Evolutionary conservation across 1,139 yeast species (phyloP).

Genomic region (Candida dubliniensis): DNA sequence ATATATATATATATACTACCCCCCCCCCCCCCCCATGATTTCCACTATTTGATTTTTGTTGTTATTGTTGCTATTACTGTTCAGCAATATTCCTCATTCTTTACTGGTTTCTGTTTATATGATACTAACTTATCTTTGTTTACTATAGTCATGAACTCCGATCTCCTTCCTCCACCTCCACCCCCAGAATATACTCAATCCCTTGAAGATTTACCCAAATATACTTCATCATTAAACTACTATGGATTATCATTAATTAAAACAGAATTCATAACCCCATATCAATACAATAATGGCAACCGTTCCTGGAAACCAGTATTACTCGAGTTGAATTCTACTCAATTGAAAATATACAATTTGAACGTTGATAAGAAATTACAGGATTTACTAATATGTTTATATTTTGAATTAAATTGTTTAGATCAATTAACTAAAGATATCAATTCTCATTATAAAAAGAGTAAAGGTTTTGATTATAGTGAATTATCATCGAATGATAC

Average conservation of each 20-base stretch:
- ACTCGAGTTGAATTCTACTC: conserved; percentile 59
- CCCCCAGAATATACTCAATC: conserved; percentile 20
- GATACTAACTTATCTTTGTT: neutral
- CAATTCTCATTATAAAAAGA: conserved; percentile 16
- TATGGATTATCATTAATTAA: conserved; percentile 38
- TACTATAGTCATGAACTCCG: neutral
- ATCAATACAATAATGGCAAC: conserved; percentile 27
- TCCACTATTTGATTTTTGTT: neutral
- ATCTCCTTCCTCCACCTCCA: neutral
- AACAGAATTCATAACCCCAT: conserved; percentile 42
- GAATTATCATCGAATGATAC: conserved; percentile 3
- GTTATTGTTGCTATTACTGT: neutral
- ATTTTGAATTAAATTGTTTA: conserved; percentile 29
- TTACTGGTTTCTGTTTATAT: neutral
- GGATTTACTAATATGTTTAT: conserved; percentile 32
- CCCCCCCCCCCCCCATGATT: neutral
- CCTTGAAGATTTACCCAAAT: conserved; percentile 31
- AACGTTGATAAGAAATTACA: conserved; percentile 25
- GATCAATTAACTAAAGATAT: conserved; percentile 15
- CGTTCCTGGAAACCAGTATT: conserved; percentile 49
- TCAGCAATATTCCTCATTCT: neutral
- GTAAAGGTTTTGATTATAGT: conserved; percentile 11
- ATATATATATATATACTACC: no score
- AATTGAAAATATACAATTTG: conserved; percentile 44
- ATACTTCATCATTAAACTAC: conserved; percentile 32